Percentiles rank a stretch among this genome's conserved stretches.
phyloP scores from a whole-genome alignment of 768 basidiomycete species.

The Lactarius tabidus region DNA sequence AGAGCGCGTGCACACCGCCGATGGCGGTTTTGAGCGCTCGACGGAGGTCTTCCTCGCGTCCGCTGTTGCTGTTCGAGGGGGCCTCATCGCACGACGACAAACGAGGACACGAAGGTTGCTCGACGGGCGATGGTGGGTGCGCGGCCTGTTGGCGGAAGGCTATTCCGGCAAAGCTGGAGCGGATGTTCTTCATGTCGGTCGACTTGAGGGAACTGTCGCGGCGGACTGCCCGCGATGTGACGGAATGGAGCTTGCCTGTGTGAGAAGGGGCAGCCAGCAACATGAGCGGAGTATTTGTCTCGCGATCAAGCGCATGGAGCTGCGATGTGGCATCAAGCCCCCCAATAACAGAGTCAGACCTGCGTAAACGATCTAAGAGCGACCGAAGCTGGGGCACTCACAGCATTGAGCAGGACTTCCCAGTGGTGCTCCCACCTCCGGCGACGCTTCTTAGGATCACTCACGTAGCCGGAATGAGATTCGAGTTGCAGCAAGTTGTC shows the following conservation, averaged over 20 bases:
- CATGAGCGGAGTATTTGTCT: constrained; percentile 75
- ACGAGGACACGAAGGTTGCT: constrained; percentile 39
- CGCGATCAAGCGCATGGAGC: constrained; percentile 76
- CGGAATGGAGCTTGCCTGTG: constrained; percentile 56
- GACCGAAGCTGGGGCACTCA: constrained; percentile 40
- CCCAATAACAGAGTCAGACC: constrained; percentile 31
- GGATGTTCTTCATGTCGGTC: constrained; percentile 54
- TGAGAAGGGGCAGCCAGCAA: constrained; percentile 74
- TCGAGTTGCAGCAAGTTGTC: constrained; percentile 72
- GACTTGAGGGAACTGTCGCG: constrained; percentile 49
- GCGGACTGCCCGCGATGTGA: constrained; percentile 66
- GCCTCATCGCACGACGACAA: constrained; percentile 51
- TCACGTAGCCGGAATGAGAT: constrained; percentile 68
- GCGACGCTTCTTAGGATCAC: constrained; percentile 63
- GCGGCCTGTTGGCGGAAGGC: constrained; percentile 49
- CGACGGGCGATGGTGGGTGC: constrained; percentile 48
- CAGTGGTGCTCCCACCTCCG: constrained; percentile 71
- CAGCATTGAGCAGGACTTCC: constrained; percentile 73
- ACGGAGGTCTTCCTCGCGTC: constrained; percentile 57
- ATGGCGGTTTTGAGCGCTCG: constrained; percentile 64
- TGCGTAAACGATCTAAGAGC: too few species aligned
- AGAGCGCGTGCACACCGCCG: constrained; percentile 59
- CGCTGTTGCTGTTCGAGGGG: constrained; percentile 44
- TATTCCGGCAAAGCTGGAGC: constrained; percentile 54
- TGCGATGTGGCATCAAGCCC: constrained; percentile 31